Percentiles rank a stretch among this genome's conserved stretches.
Evolutionary conservation across 2,329 filamentous ascomycete species (phyloP).

Genomic region (Shiraia sp.): DNA sequence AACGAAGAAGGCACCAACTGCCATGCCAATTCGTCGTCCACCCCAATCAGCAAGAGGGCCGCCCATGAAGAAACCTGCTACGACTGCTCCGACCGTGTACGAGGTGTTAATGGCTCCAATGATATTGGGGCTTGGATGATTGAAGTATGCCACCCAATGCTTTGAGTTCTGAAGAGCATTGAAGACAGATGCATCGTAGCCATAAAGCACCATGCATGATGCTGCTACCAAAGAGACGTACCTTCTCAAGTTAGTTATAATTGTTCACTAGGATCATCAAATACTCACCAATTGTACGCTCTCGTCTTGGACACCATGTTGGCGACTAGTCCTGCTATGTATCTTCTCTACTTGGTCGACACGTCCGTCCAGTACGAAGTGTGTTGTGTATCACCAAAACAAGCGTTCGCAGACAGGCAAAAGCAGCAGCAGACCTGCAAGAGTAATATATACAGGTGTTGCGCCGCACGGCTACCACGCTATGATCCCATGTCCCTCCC

Average conservation of each 20-base stretch:
- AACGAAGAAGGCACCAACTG: constrained; percentile 64
- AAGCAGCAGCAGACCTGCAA: constrained; percentile 5
- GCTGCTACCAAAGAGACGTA: constrained; percentile 72
- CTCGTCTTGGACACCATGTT: constrained; percentile 43
- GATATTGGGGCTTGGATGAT: constrained; percentile 51
- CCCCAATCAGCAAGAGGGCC: constrained; percentile 66
- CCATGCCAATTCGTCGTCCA: constrained; percentile 69
- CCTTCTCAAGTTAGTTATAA: constrained; percentile 46
- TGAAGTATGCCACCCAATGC: constrained; percentile 69
- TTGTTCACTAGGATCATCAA: not conserved
- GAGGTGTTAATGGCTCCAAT: constrained; percentile 67
- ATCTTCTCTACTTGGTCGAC: constrained; percentile 17
- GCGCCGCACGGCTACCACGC: constrained; percentile 17
- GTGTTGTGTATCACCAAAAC: too few species aligned
- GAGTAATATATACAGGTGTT: constrained; percentile 25
- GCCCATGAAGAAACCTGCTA: constrained; percentile 70
- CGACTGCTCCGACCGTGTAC: constrained; percentile 72
- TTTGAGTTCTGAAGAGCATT: constrained; percentile 71
- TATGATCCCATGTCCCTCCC: constrained; percentile 23
- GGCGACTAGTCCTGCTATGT: constrained; percentile 12
- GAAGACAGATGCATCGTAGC: constrained; percentile 75
- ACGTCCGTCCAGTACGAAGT: too few species aligned
- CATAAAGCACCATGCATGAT: constrained; percentile 75
- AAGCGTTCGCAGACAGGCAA: constrained; percentile 16
- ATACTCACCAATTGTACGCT: constrained; percentile 53